phyloP scores from a whole-genome alignment of 805 yeast genomes.

The Spathaspora passalidarum region DNA sequence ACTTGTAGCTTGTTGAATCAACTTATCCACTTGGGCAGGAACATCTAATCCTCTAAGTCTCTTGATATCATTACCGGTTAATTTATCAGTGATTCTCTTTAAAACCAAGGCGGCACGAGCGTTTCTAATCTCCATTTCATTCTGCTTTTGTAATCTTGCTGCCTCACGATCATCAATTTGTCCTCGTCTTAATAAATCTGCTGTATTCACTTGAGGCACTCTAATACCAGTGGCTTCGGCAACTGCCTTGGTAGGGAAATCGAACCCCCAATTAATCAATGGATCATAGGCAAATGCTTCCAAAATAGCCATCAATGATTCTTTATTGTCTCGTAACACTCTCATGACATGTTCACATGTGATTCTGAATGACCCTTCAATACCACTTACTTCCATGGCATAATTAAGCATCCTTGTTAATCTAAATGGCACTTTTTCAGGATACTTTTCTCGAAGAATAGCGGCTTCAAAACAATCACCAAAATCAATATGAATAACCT shows the following conservation, averaged over 20 bases:
- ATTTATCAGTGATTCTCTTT: slow-evolving; percentile 84
- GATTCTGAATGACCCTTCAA: slow-evolving; percentile 94
- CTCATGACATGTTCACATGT: slow-evolving; percentile 98
- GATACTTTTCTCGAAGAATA: slow-evolving; percentile 90
- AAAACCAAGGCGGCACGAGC: slow-evolving; percentile 90
- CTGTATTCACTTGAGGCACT: slow-evolving; percentile 65
- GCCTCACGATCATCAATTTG: slow-evolving; percentile 79
- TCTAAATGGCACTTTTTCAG: slow-evolving; percentile 97
- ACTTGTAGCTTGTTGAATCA: slow-evolving; percentile 94
- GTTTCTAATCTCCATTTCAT: slow-evolving; percentile 70
- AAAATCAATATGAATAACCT: slow-evolving; percentile 94
- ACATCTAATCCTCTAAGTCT: slow-evolving; percentile 69
- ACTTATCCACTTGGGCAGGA: slow-evolving; percentile 86
- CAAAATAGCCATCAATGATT: slow-evolving; percentile 94
- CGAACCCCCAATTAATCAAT: slow-evolving; percentile 97
- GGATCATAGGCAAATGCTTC: slow-evolving; percentile 99
- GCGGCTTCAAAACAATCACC: slow-evolving; percentile 99
- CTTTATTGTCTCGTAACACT: slow-evolving; percentile 88
- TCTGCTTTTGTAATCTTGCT: slow-evolving; percentile 62
- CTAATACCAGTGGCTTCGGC: slow-evolving; percentile 71
- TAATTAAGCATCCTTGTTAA: slow-evolving; percentile 94
- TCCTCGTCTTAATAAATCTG: slow-evolving; percentile 66
- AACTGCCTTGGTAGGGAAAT: slow-evolving; percentile 77
- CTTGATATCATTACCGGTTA: slow-evolving; percentile 90
- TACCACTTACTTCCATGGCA: slow-evolving; percentile 99